A percentile compares a stretch with the other conserved stretches of the same genome.
These are phyloP conservation scores for Pestalotiopsis sp. DNA, from an alignment of 2,329 filamentous ascomycete genomes.

Conservation along the genomic window DNA sequence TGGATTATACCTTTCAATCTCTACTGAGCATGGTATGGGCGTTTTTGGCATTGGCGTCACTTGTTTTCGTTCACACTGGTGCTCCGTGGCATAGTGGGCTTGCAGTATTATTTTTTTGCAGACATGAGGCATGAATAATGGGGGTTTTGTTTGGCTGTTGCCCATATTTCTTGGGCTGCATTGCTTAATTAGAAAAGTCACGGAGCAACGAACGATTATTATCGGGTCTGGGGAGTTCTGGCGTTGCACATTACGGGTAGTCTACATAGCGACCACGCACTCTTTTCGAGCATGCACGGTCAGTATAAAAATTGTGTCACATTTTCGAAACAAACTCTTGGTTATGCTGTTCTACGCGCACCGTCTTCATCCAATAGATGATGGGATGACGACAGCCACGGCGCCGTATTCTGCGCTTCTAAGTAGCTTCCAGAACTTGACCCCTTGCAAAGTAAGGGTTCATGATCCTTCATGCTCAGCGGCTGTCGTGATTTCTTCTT, in stretches of 20 bases:
- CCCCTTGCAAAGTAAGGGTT: not conserved
- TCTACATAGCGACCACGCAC: not conserved
- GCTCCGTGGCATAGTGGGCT: conserved; percentile 9
- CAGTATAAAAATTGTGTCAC: not conserved
- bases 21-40: conserved; percentile 10
- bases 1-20: conserved; percentile 7
- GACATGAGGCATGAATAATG: conserved; percentile 33
- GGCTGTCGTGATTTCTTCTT: not conserved
- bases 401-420: not conserved
- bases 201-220: not conserved
- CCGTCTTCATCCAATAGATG: not conserved
- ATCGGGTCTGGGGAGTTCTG: conserved; percentile 1
- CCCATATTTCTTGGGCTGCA: conserved; percentile 17
- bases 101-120: conserved; percentile 20
- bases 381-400: not conserved
- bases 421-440: not conserved
- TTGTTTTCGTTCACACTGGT: not conserved
- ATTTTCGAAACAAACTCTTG: not conserved
- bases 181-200: conserved; percentile 19
- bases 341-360: not conserved
- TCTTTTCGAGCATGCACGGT: not conserved
- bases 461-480: not conserved
- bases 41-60: conserved; percentile 6
- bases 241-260: conserved; percentile 1
- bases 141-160: conserved; percentile 15